phyloP scores from a whole-genome alignment of 495 filamentous ascomycete genomes.

The Astrothelium macrocarpum region DNA sequence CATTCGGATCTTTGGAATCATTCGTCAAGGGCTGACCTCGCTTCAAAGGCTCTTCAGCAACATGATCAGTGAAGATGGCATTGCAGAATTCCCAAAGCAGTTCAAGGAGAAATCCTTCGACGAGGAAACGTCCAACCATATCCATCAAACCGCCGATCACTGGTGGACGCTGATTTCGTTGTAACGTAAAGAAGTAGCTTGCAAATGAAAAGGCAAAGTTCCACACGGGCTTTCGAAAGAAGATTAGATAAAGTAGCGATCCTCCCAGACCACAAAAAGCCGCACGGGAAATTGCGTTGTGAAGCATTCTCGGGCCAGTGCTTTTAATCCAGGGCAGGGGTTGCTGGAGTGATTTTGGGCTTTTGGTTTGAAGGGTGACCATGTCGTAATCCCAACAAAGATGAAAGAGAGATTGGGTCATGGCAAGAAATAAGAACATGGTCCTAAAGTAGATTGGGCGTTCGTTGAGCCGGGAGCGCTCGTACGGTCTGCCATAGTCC shows the following conservation, averaged over 20 bases:
- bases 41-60: constrained; percentile 73
- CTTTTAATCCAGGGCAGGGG: not conserved
- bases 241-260: constrained; percentile 27
- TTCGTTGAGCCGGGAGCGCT: constrained; percentile 78
- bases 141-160: constrained; percentile 15
- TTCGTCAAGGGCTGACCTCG: constrained; percentile 70
- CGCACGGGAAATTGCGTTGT: not conserved
- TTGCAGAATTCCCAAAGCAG: constrained; percentile 68
- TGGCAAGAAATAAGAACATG: constrained; percentile 56
- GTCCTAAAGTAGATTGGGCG: constrained; percentile 70
- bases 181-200: constrained; percentile 62
- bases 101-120: constrained; percentile 56
- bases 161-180: constrained; percentile 49
- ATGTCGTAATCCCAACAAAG: constrained; percentile 66
- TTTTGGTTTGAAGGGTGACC: constrained; percentile 30
- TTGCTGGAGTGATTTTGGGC: not conserved
- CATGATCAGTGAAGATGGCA: constrained; percentile 62
- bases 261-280: not conserved
- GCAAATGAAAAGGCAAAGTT: constrained; percentile 55
- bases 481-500: constrained; percentile 53
- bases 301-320: not conserved
- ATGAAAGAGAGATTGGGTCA: constrained; percentile 60
- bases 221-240: constrained; percentile 58
- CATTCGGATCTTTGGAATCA: constrained; percentile 83
- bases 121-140: constrained; percentile 50